phyloP scores from a whole-genome alignment of 2,329 filamentous ascomycete species.

The Zalaria obscura region DNA sequence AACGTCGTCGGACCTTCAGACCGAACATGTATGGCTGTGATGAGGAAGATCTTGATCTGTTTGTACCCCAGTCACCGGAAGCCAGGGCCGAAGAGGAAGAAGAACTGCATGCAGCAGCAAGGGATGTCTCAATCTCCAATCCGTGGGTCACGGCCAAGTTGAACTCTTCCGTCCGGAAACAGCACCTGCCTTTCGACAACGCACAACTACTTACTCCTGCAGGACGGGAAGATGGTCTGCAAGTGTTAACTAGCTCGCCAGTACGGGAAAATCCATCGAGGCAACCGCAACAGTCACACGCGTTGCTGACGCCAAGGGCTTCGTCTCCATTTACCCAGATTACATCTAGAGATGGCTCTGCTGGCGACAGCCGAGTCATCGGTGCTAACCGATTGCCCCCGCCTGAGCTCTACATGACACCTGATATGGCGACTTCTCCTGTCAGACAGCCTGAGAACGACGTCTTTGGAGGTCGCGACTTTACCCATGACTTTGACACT shows the following conservation, averaged over 20 bases:
- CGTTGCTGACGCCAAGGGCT: slow-evolving; percentile 14
- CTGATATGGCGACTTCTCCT: too few relatives aligned
- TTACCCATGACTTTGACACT: too few relatives aligned
- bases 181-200: slow-evolving; percentile 3
- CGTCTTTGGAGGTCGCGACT: too few relatives aligned
- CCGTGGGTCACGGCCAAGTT: slow-evolving; percentile 37
- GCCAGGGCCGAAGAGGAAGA: slow-evolving; percentile 13
- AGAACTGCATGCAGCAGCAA: slow-evolving; percentile 16
- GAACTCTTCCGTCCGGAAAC: slow-evolving; percentile 19
- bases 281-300: not conserved
- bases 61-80: slow-evolving; percentile 2
- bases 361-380: too few relatives aligned
- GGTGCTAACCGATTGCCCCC: too few relatives aligned
- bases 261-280: not conserved
- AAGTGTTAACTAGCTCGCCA: slow-evolving; percentile 1
- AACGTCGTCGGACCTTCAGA: not conserved
- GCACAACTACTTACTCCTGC: slow-evolving; percentile 4
- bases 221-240: not conserved
- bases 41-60: slow-evolving; percentile 17
- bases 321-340: slow-evolving; percentile 12
- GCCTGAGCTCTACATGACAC: too few relatives aligned
- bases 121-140: slow-evolving; percentile 25
- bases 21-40: slow-evolving; percentile 22
- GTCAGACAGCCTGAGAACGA: too few relatives aligned
- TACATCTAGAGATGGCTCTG: too few relatives aligned